Base-by-base conservation (phyloP, 2,329 filamentous ascomycete genomes). In the Xylariaceae sp. region DNA sequence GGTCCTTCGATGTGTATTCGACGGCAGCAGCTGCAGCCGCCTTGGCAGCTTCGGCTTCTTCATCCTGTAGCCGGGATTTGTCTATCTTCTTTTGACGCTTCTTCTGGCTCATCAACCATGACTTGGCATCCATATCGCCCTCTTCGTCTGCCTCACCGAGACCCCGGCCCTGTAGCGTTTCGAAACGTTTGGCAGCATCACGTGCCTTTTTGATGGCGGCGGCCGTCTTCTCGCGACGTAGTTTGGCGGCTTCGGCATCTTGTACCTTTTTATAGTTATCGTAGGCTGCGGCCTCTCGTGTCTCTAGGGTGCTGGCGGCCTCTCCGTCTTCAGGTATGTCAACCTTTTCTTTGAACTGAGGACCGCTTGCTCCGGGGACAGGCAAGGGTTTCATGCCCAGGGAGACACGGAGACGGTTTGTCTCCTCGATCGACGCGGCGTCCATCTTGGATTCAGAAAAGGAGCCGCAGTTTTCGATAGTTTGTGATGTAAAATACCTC, bases 81-180 rank as follows among this genome's bases (percentile, higher is more conserved):
- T 88, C 88, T 45, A 97, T 92, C 75, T 92, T 90, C 81, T 92
- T 96, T 73, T 96, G 91, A 55, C 92, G 83, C 78, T 96, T 97
- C 81, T 96, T 97, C 73, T 93, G 88, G 61, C 88, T 88, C 67
- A 88, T 84, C 61, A 99, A 74, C 94, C 94, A 99, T 1, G 89
- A 81, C 72, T 89, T 89, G 11, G 93, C 90, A 72, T 96, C 90
- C 30, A 89, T 67, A 10, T 87, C 86, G 2, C 77, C 83, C 4
- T 79, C 83, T 2, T 83, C 85, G 50, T 87, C 87, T 0, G 77
- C 79, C 41, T 97, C 94, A 52, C 89, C 94, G 2, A 99, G 77
- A 0, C 92, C 89, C 71, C 88, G 87, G 60, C 94, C 94, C 70
- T 94, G 85, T 9, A 99, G 78, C 63, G 88, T 83, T 11, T 86